Base-by-base conservation (phyloP, 306 rosid species). In the Betula pendula region DNA sequence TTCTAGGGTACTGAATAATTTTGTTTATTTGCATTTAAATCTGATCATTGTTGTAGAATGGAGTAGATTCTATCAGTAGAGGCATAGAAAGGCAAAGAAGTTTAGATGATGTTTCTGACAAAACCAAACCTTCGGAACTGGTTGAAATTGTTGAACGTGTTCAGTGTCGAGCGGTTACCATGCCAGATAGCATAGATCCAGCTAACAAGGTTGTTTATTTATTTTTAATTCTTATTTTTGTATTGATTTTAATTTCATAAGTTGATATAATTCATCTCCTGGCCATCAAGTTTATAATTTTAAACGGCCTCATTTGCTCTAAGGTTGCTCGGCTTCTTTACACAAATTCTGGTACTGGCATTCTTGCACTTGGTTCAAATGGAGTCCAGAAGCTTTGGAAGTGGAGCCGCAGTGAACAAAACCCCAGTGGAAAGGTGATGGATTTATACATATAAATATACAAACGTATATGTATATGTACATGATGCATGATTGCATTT, bases 321-420 rank as follows among this genome's bases (percentile, higher is more conserved):
- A 29, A 93, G 98, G 97, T 93, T 0, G 86, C 89, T 62, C 88
- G 92, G 74, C 97, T 93, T 60, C 79, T 93, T 20, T 93, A 93
- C 69, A 88, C 96, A 0, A 90, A 90, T 78, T 81, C 89, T 69
- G 98, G 96, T 68, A 81, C 81, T 70, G 97, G 96, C 60, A 76
- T 93, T 79, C 85, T 93, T 85, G 98, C 98, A 68, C 96, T 93
- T 71, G 93, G 93, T 56, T 89, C 96, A 68, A 88, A 90, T 74
- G 98, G 98, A 72, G 81, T 86, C 52, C 98, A 93, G 83, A 87
- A 85, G 86, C 85, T 93, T 50, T 93, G 98, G 98, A 93, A 86
- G 82, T 93, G 98, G 98, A 13, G 67, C 15, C 97, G 96, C 70
- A 83, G 71, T 81, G 97, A 88, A 71, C 95, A 87, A 70, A 87